Evolutionary conservation across 495 filamentous ascomycete species (phyloP).

Genomic region (Pyronema omphalodes): DNA sequence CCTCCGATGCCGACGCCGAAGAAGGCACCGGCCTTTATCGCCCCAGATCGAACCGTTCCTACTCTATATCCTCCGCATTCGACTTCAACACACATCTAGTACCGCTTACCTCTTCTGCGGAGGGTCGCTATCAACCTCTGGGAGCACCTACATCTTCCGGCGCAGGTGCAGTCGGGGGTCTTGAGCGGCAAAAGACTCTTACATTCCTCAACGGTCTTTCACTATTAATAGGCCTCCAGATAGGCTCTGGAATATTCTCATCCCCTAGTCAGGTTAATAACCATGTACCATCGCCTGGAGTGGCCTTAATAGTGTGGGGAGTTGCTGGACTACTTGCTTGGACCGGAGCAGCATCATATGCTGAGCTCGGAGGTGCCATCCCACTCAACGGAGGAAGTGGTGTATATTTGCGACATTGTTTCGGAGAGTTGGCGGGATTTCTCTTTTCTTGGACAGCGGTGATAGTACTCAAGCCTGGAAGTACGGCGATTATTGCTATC

Average conservation of each 20-base stretch:
- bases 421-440: constrained; percentile 80
- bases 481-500: constrained; percentile 83
- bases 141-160: constrained; percentile 45
- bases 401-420: constrained; percentile 86
- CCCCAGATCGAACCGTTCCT: constrained; percentile 45
- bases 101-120: constrained; percentile 70
- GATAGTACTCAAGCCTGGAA: constrained; percentile 80
- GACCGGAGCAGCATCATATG: constrained; percentile 93
- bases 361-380: constrained; percentile 88
- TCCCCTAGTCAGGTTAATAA: constrained; percentile 85
- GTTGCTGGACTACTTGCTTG: constrained; percentile 82
- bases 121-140: constrained; percentile 62
- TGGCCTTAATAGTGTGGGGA: constrained; percentile 72
- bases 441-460: constrained; percentile 93
- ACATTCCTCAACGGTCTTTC: constrained; percentile 88
- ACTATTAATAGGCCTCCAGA: constrained; percentile 78
- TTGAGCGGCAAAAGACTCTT: constrained; percentile 89
- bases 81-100: constrained; percentile 85
- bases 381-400: constrained; percentile 89
- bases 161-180: constrained; percentile 30
- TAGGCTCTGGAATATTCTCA: constrained; percentile 94
- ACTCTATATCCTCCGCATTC: constrained; percentile 80
- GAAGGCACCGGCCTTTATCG: constrained; percentile 26
- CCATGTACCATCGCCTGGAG: constrained; percentile 83
- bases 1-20: constrained; percentile 44